phyloP scores from a whole-genome alignment of 345 rosid species.

The Lepidium sativum region DNA sequence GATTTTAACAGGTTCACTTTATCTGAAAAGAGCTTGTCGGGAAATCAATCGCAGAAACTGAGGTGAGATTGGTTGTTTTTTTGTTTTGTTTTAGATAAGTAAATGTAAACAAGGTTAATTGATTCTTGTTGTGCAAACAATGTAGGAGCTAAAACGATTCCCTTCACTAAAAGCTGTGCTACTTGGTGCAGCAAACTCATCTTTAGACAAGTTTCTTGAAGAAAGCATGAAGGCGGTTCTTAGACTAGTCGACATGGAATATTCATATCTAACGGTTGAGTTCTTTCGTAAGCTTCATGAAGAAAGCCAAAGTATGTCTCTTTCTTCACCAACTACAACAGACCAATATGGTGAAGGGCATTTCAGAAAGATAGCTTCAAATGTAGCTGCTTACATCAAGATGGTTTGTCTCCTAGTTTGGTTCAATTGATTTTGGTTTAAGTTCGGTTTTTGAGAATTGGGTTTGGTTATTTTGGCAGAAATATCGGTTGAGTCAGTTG shows the following conservation, averaged over 20 bases:
- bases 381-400: conserved; percentile 50
- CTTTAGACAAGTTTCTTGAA: conserved; percentile 64
- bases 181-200: conserved; percentile 48
- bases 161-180: conserved; percentile 67
- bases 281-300: conserved; percentile 62
- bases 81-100: too few relatives aligned
- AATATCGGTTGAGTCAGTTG: conserved; percentile 38
- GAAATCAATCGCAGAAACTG: conserved; percentile 60
- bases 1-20: conserved; percentile 47
- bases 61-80: conserved; percentile 43
- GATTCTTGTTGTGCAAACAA: neutral
- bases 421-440: neutral
- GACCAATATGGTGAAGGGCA: conserved; percentile 54
- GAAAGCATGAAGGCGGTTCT: conserved; percentile 54
- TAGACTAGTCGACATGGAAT: conserved; percentile 73
- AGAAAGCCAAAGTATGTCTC: conserved; percentile 35
- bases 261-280: conserved; percentile 70
- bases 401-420: conserved; percentile 34
- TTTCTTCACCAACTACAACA: conserved; percentile 4
- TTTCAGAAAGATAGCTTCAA: conserved; percentile 62
- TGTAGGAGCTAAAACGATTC: conserved; percentile 68
- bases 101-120: too few relatives aligned
- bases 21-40: conserved; percentile 69
- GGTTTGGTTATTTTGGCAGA: conserved; percentile 15
- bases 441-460: neutral